A percentile compares a stretch with the other conserved stretches of the same genome.
Evolutionary conservation across 352 stramenopile genomes (phyloP).

Genomic region (Globisporangium carolinianum): DNA sequence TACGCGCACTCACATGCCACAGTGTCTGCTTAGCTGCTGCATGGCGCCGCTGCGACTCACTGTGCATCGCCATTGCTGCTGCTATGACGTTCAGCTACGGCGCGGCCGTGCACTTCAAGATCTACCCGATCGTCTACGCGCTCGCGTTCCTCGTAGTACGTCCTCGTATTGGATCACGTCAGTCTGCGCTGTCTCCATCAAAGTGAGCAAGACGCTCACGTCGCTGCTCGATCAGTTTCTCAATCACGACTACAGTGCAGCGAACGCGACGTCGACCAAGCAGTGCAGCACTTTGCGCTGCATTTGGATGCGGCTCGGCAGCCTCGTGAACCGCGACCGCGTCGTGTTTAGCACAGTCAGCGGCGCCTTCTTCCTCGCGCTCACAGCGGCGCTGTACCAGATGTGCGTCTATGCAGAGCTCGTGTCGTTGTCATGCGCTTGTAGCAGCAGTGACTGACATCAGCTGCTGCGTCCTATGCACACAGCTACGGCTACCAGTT

Average conservation of each 20-base stretch:
- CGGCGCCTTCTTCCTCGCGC: conserved; percentile 74
- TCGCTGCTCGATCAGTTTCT: conserved; percentile 38
- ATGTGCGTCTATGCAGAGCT: conserved; percentile 37
- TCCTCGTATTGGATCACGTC: neutral
- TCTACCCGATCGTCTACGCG: conserved; percentile 98
- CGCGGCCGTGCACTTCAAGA: conserved; percentile 96
- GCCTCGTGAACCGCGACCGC: conserved; percentile 60
- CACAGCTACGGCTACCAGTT: conserved; percentile 88
- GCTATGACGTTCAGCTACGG: conserved; percentile 66
- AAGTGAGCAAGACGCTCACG: neutral
- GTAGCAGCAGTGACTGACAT: neutral
- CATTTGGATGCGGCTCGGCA: conserved; percentile 40
- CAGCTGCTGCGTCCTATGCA: neutral
- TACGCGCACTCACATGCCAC: neutral
- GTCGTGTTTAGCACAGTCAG: conserved; percentile 88
- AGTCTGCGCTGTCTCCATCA: neutral
- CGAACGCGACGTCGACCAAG: conserved; percentile 39
- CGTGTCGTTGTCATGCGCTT: neutral
- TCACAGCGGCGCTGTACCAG: conserved; percentile 83
- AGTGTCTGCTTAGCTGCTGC: neutral
- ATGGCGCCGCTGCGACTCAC: neutral
- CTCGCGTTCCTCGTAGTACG: conserved; percentile 82
- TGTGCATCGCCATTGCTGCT: neutral
- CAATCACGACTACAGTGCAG: conserved; percentile 45
- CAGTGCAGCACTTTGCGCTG: conserved; percentile 47